Base-by-base conservation (phyloP, 768 basidiomycete genomes). In the Polyporus arcularius region DNA sequence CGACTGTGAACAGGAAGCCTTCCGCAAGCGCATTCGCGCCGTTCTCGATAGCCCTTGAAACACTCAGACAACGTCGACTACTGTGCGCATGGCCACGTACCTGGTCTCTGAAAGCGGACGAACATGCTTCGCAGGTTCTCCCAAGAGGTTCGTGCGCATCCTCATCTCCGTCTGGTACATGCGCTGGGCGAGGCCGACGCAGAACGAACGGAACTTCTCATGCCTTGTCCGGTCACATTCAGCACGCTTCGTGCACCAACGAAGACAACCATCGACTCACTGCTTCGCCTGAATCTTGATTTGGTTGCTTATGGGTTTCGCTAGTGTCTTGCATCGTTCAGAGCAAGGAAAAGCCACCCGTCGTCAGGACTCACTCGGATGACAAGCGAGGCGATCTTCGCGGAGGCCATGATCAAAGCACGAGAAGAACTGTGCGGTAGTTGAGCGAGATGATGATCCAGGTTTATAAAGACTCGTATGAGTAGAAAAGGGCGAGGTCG, bases 21-120 rank as follows among this genome's bases (percentile, higher is more conserved):
- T 94, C 92, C 0, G 92, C 92, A 4, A 94, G 78, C 5, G 87
- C 79, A 65, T 93, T 94, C 15, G 92, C 90, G 21, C 92, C 92
- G 66, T 89, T 92, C 60, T 93, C 90, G 60, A 94, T 89, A 0
- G 92, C 92, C 60, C 90, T 92, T 63, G 8, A 18, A 14, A 60
- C 39, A 57, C 55, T 52, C 46, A 46, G 35, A 26, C 21, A 26
- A 26, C 21, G 21, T 26, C 21, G 21, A 26, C 21, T 26, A 2
- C 21, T 26, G 2, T 26, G 1, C 2, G 21, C 1, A 2, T 26
- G 21, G 21, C 53, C 35, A 74, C 84, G 62, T 60, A 91, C 89
- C 82, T 82, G 30, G 85, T 79, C 71, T 94, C 92, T 1, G 89
- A 91, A 18, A 94, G 78, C 5, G 92, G 92, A 10, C 89, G 82